Percentiles rank a stretch among this genome's conserved stretches.
These are phyloP conservation scores for Heimioporus sp. DNA, from an alignment of 768 basidiomycete genomes.

Conservation along the genomic window DNA sequence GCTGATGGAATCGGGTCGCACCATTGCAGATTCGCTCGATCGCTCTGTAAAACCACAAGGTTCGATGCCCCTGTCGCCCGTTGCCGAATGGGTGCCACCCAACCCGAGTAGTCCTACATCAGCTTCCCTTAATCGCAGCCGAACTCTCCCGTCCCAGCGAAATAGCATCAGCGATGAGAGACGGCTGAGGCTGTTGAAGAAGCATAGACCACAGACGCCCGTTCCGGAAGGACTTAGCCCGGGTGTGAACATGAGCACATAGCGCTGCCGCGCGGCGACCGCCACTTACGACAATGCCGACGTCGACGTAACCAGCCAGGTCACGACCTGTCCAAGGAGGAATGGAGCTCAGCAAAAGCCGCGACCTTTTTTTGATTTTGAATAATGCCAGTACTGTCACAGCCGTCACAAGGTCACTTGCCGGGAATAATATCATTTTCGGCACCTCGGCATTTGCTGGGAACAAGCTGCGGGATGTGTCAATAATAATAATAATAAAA, in stretches of 20 bases:
- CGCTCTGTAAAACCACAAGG: conserved; percentile 25
- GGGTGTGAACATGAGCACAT: conserved; percentile 24
- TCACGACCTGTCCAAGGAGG: not conserved
- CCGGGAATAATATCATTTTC: too few species aligned
- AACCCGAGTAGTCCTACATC: conserved; percentile 28
- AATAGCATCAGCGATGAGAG: conserved; percentile 33
- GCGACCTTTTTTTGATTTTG: too few species aligned
- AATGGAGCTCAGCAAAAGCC: too few species aligned
- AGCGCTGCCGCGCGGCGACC: not conserved
- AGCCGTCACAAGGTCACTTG: too few species aligned
- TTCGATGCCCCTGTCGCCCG: conserved; percentile 44
- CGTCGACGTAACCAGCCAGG: conserved; percentile 1
- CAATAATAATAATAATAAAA: too few species aligned
- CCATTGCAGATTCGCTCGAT: conserved; percentile 18
- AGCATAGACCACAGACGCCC: conserved; percentile 47
- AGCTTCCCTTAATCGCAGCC: conserved; percentile 48
- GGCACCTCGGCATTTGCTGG: too few species aligned
- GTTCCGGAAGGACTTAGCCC: conserved; percentile 19
- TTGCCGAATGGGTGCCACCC: conserved; percentile 42
- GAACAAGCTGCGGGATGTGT: too few species aligned
- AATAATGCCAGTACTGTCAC: too few species aligned
- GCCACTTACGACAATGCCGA: conserved; percentile 7
- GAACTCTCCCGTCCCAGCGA: conserved; percentile 52
- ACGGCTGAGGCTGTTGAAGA: conserved; percentile 44
- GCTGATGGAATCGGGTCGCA: conserved; percentile 11